Percentiles rank a stretch among this genome's conserved stretches.
Evolutionary conservation across 176 grass and related monocot species (phyloP).

Genomic region (Tillandsia fasciculata): DNA sequence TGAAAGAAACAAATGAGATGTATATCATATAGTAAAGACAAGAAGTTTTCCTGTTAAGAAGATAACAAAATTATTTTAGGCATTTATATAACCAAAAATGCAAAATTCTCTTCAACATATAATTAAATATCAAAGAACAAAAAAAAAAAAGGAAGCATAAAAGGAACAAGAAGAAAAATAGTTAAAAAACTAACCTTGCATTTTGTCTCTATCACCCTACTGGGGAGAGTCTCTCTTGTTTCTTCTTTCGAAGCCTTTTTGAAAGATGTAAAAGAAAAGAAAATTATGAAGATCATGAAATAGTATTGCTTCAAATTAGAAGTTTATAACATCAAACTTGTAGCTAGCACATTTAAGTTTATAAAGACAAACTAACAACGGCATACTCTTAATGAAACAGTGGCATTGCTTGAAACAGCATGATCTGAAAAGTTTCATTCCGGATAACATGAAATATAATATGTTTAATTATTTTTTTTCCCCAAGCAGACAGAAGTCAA

Average conservation of each 20-base stretch:
- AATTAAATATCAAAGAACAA: neutral
- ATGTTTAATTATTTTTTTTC: no score
- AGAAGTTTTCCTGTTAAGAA: neutral
- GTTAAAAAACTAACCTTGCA: neutral
- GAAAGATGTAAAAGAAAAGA: neutral
- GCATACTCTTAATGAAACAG: no score
- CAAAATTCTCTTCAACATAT: neutral
- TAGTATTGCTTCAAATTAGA: no score
- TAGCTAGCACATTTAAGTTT: no score
- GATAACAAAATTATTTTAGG: neutral
- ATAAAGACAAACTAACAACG: no score
- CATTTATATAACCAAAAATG: neutral
- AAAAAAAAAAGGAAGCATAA: neutral
- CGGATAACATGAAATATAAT: no score
- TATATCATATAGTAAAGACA: neutral
- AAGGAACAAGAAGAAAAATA: neutral
- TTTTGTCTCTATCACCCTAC: neutral
- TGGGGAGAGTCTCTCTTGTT: neutral
- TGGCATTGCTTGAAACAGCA: no score
- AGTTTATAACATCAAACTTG: no score
- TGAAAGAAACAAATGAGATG: neutral
- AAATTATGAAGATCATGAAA: neutral
- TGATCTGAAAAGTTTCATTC: no score
- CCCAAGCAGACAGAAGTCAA: no score
- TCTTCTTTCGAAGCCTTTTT: neutral